Conservation (phyloP, 78 protist genomes). For the Guillardia theta region DNA sequence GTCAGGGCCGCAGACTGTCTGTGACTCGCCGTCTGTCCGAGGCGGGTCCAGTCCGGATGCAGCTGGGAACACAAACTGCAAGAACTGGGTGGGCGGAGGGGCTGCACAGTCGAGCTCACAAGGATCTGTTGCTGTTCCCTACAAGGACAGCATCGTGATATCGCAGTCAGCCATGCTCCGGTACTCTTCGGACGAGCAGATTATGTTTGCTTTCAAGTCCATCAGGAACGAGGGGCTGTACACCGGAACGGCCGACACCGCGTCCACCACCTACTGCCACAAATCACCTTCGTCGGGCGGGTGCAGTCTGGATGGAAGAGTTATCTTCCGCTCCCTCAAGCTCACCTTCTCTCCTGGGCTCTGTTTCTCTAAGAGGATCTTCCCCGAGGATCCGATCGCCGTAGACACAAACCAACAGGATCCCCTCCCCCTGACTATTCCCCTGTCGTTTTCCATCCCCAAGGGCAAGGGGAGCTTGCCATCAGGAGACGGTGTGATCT, state of each 20-base stretch:
- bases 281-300: background rate
- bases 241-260: background rate
- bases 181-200: slow-evolving; percentile 5
- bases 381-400: background rate
- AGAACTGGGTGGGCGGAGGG: background rate
- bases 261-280: background rate
- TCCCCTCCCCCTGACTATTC: background rate
- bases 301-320: background rate
- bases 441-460: background rate
- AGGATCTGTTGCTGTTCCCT: background rate
- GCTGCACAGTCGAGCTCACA: background rate
- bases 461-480: background rate
- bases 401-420: background rate
- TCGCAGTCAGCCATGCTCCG: background rate
- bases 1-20: background rate
- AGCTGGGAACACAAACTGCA: background rate
- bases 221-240: background rate
- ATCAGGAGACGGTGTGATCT: background rate
- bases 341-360: background rate
- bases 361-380: background rate
- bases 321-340: background rate
- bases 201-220: background rate
- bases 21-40: background rate
- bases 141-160: background rate
- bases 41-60: background rate